These are phyloP conservation scores for Rhynchosporium graminicola DNA, from an alignment of 2,329 filamentous ascomycete species.

Conservation along the genomic window DNA sequence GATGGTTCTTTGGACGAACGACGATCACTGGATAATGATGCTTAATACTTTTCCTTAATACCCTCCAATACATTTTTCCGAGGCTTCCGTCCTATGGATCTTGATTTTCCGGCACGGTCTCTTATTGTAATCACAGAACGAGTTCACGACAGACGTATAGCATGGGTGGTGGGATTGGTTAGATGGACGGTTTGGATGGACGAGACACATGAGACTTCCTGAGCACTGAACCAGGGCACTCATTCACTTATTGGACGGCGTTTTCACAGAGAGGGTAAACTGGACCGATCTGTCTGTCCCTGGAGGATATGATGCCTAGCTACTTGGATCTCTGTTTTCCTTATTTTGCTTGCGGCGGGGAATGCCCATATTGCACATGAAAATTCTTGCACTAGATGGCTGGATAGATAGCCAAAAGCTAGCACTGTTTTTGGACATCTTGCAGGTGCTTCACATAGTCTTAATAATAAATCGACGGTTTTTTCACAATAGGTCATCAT, in stretches of 20 bases:
- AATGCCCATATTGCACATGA: not conserved
- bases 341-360: not conserved
- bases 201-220: not conserved
- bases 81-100: not conserved
- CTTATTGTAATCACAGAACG: constrained; percentile 15
- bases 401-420: not conserved
- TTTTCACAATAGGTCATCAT: not conserved
- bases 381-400: constrained; percentile 5
- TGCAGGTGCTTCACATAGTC: not conserved
- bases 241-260: constrained; percentile 7
- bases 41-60: constrained; percentile 3
- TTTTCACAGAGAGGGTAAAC: constrained; percentile 5
- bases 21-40: not conserved
- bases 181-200: not conserved
- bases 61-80: not conserved
- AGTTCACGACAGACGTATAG: constrained; percentile 5
- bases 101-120: constrained; percentile 10
- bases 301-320: not conserved
- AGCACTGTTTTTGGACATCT: not conserved
- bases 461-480: constrained; percentile 2
- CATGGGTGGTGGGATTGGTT: not conserved
- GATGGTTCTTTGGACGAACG: not conserved
- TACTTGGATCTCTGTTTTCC: not conserved
- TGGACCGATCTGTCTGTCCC: constrained; percentile 1
- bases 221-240: not conserved